Base-by-base conservation (phyloP, 2,329 filamentous ascomycete species). In the Aureobasidium sp. region DNA sequence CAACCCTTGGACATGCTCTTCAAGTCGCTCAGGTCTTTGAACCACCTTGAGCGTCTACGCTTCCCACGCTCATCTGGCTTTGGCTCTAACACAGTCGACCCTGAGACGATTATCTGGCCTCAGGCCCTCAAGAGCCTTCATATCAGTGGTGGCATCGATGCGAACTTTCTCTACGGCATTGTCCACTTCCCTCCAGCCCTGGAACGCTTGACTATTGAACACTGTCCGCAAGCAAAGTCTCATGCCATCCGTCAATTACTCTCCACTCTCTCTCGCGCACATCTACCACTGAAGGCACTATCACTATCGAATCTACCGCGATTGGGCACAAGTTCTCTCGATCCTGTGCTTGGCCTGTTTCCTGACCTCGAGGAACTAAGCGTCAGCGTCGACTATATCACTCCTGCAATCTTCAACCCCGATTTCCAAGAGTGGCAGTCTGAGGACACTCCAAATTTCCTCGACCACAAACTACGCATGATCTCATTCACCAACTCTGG, bases 1-100 rank as follows among this genome's bases (percentile, higher is more conserved):
- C 82, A 89, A 36, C 76, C 76, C 8, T 81, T 88, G 67, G 73
- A 79, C 29, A 76, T 78, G 5, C 77, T 90, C 18, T 83, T 86
- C 68, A 82, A 82, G 55, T 82, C 85, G 0, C 73, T 88, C 9
- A 77, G 77, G 20, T 74, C 80, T 33, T 78, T 90, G 25, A 43
- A 71, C 3, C 75, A 77, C 10, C 77, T 90, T 7, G 72, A 72
- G 8, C 75, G 76, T 3, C 77, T 90, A 73, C 77, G 73, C 68
- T 75, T 69, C 68, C 76, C 67, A 66, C 72, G 69, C 69, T 81
- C 71, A 68, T 73, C 71, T 27, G 72, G 73, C 18, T 74, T 74
- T 68, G 67, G 73, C 43, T 6, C 56, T 69, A 2, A 66, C 63
- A 20, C 70, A 71, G 56, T 69, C 9, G 60, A 69, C n/a, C 68